Evolutionary conservation across 768 basidiomycete genomes (phyloP), one percentile per base, ranked within the genome.

Genomic region (Butyriboletus loyo): DNA sequence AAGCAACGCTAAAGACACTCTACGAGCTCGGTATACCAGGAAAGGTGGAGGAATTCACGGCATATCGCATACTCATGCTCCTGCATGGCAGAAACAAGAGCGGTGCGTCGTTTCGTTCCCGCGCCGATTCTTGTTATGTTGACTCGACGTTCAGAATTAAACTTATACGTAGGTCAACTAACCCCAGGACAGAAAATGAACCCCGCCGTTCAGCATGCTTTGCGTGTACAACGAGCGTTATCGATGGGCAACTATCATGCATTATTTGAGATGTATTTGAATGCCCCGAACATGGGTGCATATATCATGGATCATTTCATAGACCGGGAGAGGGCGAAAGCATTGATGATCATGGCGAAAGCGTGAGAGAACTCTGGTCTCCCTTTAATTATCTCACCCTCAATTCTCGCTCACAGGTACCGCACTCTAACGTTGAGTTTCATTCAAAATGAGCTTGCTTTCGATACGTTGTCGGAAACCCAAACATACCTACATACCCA

Each of bases 281-380:
- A 77, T 49, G 92, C 92, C 39, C 93, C 94, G 25, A 94, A 96
- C 66, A 98, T 98, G 97, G 92, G 93, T 35, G 94, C 84, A 49
- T 98, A 98, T 71, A 93, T 99, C 65, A 97, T 99, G 92, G 97
- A 98, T 72, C 94, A 98, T 70, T 98, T 98, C 69, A 88, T 98
- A 63, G 84, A 86, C 63, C 81, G 97, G 62, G 97, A 98, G 74
- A 77, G 97, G 53, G 80, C 88, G 50, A 83, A 83, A 53, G 94
- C 93, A 2, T 69, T 99, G 55, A 82, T 92, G 66, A 84, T 89
- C 58, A 95, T 99, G 74, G 83, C 90, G 28, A 97, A 89, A 81
- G 89, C 91, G 97, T 98, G 61, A 64, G 95, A 81, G 17, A 13
- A 15, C n/a, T 10, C 2, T 25, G 3, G 1, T 47, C 15, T 22